Conservation (phyloP, 345 rosid species). For the Camelina hispida region DNA sequence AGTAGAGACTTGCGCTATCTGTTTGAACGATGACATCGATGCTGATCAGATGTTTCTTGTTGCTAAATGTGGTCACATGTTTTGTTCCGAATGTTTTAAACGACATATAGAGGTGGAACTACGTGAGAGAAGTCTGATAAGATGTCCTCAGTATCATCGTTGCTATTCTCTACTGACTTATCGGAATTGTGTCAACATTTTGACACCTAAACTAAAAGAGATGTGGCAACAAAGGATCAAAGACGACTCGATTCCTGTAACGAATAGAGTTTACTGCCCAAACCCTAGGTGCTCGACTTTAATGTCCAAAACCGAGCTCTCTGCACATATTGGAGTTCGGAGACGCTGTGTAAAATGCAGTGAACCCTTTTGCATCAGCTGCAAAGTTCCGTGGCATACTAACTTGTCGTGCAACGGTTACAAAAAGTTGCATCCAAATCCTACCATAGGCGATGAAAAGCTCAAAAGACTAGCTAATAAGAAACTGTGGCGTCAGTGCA, state of each 20-base stretch:
- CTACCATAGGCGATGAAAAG: background rate
- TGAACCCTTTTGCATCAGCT: background rate
- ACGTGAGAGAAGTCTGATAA: background rate
- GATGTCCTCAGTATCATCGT: background rate
- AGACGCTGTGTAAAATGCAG: background rate
- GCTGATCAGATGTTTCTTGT: background rate
- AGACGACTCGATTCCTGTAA: background rate
- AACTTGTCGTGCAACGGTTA: background rate
- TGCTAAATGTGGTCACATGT: background rate
- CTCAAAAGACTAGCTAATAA: background rate
- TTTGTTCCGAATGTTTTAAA: background rate
- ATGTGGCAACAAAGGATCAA: background rate
- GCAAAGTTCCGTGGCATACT: background rate
- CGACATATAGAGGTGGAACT: background rate
- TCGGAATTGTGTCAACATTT: background rate
- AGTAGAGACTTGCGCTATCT: conserved; percentile 2
- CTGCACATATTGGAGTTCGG: background rate
- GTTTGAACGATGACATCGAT: background rate
- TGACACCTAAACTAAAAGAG: background rate
- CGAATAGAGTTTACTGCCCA: background rate
- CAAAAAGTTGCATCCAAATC: background rate
- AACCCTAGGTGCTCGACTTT: background rate
- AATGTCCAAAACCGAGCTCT: background rate
- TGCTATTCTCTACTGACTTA: background rate
- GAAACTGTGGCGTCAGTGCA: background rate